phyloP scores from a whole-genome alignment of 495 filamentous ascomycete genomes.

The Bacidia rubella region DNA sequence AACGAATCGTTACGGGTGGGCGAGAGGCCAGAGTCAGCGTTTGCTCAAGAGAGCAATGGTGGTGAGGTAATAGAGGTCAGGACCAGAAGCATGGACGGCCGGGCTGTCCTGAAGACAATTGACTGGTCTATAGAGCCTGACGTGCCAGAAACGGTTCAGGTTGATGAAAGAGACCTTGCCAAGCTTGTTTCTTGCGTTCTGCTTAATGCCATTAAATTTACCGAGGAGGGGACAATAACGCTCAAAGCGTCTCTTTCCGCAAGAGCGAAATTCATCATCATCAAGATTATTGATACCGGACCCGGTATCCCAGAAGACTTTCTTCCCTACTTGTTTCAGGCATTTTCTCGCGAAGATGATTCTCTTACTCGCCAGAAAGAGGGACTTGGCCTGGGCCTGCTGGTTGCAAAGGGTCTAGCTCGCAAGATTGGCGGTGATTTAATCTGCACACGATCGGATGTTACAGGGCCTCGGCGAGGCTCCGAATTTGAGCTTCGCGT shows the following conservation, averaged over 20 bases:
- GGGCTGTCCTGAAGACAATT: slow-evolving; percentile 45
- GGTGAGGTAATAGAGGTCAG: slow-evolving; percentile 58
- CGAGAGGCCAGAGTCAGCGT: slow-evolving; percentile 58
- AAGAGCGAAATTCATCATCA: slow-evolving; percentile 41
- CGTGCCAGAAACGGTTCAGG: slow-evolving; percentile 44
- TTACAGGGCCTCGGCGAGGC: slow-evolving; percentile 50
- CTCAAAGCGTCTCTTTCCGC: slow-evolving; percentile 40
- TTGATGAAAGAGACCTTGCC: slow-evolving; percentile 59
- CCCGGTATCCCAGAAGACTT: slow-evolving; percentile 60
- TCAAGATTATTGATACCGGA: slow-evolving; percentile 56
- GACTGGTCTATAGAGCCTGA: slow-evolving; percentile 52
- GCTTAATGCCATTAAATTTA: slow-evolving; percentile 72
- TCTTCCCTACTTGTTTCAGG: slow-evolving; percentile 58
- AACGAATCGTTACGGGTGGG: slow-evolving; percentile 58
- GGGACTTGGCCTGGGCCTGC: slow-evolving; percentile 58
- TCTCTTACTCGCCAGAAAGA: slow-evolving; percentile 60
- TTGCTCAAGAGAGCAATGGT: slow-evolving; percentile 41
- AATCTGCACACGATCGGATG: slow-evolving; percentile 52
- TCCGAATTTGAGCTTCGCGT: slow-evolving; percentile 66
- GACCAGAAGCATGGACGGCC: slow-evolving; percentile 44
- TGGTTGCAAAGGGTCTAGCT: slow-evolving; percentile 65
- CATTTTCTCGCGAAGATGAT: slow-evolving; percentile 59
- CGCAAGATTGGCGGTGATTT: slow-evolving; percentile 66
- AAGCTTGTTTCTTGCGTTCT: slow-evolving; percentile 64
- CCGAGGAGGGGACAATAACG: slow-evolving; percentile 52